Conservation (phyloP, 441 rosid species). For the Populus hybrid region DNA sequence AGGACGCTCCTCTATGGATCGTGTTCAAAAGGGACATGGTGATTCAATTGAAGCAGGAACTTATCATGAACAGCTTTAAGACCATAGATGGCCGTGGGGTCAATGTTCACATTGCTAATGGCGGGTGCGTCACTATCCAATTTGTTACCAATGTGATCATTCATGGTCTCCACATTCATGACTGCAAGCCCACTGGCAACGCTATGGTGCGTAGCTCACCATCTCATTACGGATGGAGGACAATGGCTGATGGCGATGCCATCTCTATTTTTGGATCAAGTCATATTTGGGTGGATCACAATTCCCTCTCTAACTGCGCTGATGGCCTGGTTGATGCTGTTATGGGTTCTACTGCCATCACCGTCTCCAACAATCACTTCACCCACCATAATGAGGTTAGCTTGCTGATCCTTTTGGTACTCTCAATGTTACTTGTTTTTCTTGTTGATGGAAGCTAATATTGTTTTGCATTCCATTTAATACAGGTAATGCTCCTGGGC, state of each 20-base stretch:
- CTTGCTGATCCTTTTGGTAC: not conserved
- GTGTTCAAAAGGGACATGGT: conserved; percentile 94
- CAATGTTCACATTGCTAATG: conserved; percentile 87
- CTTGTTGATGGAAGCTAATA: conserved; percentile 7
- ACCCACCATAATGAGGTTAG: conserved; percentile 93
- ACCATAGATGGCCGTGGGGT: conserved; percentile 90
- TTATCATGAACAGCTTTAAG: conserved; percentile 85
- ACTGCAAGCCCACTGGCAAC: conserved; percentile 85
- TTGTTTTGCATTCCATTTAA: not conserved
- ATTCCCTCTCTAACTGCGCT: conserved; percentile 39
- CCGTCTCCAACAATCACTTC: conserved; percentile 82
- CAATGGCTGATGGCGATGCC: conserved; percentile 93
- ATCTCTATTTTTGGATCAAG: conserved; percentile 88
- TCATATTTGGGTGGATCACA: conserved; percentile 83
- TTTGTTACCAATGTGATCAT: conserved; percentile 78
- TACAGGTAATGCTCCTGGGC: conserved; percentile 82
- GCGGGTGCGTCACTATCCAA: conserved; percentile 86
- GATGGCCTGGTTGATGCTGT: conserved; percentile 96
- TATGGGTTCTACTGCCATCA: conserved; percentile 93
- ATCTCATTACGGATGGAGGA: conserved; percentile 79
- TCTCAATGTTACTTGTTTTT: not conserved
- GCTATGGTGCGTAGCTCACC: conserved; percentile 92
- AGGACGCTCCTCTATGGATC: conserved; percentile 82
- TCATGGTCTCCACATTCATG: conserved; percentile 87
- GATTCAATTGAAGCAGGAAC: conserved; percentile 76